These are phyloP conservation scores for Lecanicillium sp. DNA, from an alignment of 2,329 filamentous ascomycete genomes.

Conservation along the genomic window DNA sequence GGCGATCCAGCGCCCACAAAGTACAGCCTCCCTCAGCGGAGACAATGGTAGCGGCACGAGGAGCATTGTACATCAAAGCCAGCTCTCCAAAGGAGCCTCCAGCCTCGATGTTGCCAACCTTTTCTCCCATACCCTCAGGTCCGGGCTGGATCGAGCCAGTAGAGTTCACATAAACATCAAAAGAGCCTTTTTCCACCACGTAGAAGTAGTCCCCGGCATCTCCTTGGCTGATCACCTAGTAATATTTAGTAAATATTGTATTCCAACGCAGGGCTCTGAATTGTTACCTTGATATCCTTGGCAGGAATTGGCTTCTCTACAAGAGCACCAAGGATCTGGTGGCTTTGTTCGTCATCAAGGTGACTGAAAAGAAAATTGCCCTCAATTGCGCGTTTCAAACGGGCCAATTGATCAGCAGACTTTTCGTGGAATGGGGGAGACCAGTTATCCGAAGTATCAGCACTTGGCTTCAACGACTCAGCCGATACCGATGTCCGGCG, in stretches of 20 bases:
- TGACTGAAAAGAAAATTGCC: constrained; percentile 92
- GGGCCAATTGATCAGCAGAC: constrained; percentile 67
- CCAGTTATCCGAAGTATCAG: constrained; percentile 82
- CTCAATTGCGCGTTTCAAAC: constrained; percentile 73
- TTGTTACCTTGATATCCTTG: constrained; percentile 63
- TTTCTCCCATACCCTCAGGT: constrained; percentile 69
- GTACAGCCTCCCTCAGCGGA: constrained; percentile 71
- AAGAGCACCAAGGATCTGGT: constrained; percentile 79
- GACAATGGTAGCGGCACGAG: constrained; percentile 86
- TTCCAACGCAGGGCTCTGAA: neutral
- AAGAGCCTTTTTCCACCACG: constrained; percentile 82
- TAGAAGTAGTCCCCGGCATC: constrained; percentile 98
- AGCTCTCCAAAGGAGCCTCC: constrained; percentile 95
- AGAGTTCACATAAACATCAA: constrained; percentile 84
- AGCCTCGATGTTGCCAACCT: constrained; percentile 73
- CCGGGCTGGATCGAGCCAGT: constrained; percentile 72
- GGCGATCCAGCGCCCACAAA: constrained; percentile 88
- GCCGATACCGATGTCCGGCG: constrained; percentile 94
- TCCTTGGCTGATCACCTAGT: constrained; percentile 88
- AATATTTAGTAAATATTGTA: constrained; percentile 16
- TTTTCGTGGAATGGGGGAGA: constrained; percentile 79
- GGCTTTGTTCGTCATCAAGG: constrained; percentile 85
- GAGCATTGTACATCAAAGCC: constrained; percentile 97
- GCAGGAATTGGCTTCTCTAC: constrained; percentile 93
- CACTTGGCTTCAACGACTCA: constrained; percentile 86